These are phyloP conservation scores for Neofusicoccum umdonicola DNA, from an alignment of 2,329 filamentous ascomycete species.

Conservation along the genomic window DNA sequence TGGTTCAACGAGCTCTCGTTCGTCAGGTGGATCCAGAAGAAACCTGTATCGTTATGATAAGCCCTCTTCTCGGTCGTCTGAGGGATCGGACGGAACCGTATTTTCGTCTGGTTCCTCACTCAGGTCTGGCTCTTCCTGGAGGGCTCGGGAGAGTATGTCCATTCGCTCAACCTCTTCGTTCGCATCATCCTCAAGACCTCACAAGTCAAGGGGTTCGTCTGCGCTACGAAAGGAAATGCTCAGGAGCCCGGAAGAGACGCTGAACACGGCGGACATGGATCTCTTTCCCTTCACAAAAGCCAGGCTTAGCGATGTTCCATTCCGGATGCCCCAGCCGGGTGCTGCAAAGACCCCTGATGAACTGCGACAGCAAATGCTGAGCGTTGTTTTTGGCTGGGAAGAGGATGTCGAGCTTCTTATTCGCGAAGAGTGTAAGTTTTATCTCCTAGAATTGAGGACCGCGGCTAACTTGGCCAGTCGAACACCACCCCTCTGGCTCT, in stretches of 20 bases:
- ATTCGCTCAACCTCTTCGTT: constrained; percentile 53
- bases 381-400: constrained; percentile 92
- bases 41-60: constrained; percentile 47
- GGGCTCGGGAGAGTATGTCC: constrained; percentile 56
- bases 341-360: constrained; percentile 60
- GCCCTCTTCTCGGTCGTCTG: constrained; percentile 34
- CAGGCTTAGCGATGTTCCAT: constrained; percentile 77
- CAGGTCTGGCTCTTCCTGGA: constrained; percentile 29
- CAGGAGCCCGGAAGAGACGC: constrained; percentile 68
- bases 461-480: constrained; percentile 48
- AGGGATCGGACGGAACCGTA: constrained; percentile 52
- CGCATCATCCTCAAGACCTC: constrained; percentile 36
- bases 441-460: background rate
- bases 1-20: constrained; percentile 54
- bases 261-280: constrained; percentile 61
- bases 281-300: constrained; percentile 84
- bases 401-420: constrained; percentile 78
- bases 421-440: constrained; percentile 67
- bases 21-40: constrained; percentile 49
- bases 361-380: constrained; percentile 85
- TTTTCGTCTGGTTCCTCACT: constrained; percentile 66
- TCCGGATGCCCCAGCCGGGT: constrained; percentile 64
- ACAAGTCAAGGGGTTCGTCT: constrained; percentile 33
- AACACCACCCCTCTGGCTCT: constrained; percentile 69
- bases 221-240: constrained; percentile 81